Evolutionary conservation across 345 rosid genomes (phyloP).

Genomic region (Erodium maritimum): DNA sequence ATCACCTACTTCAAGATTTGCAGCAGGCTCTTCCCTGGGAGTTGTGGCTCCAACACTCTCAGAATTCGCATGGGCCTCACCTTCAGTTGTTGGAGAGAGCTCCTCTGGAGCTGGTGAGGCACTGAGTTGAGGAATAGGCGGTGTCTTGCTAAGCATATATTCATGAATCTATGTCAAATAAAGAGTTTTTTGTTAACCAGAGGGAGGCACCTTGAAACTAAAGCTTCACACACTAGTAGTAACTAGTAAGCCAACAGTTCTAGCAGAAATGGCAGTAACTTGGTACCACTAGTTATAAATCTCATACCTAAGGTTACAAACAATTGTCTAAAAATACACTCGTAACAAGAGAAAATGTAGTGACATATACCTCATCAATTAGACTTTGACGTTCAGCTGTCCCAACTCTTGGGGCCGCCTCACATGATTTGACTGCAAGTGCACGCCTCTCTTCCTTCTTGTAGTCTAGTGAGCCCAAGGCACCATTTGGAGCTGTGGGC

Average conservation of each 20-base stretch:
- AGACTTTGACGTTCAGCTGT: constrained; percentile 74
- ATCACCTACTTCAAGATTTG: too few relatives aligned
- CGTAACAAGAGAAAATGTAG: too few relatives aligned
- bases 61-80: constrained; percentile 8
- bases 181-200: too few relatives aligned
- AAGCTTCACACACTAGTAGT: too few relatives aligned
- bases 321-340: too few relatives aligned
- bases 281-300: too few relatives aligned
- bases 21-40: constrained; percentile 12
- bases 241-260: too few relatives aligned
- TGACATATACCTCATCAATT: constrained; percentile 70
- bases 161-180: constrained; percentile 94
- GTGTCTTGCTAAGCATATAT: constrained; percentile 76
- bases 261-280: too few relatives aligned
- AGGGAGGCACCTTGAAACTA: too few relatives aligned
- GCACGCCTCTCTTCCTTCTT: constrained; percentile 72
- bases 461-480: constrained; percentile 86
- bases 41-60: not conserved
- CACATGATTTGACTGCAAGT: constrained; percentile 82
- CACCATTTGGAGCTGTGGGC: constrained; percentile 93
- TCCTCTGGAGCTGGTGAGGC: constrained; percentile 19
- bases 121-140: constrained; percentile 36
- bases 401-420: constrained; percentile 63
- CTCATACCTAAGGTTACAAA: too few relatives aligned
- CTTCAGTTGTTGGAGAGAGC: constrained; percentile 8